Evolutionary conservation across 1,139 yeast species (phyloP).

Genomic region (Debaryomyces subglobosus): DNA sequence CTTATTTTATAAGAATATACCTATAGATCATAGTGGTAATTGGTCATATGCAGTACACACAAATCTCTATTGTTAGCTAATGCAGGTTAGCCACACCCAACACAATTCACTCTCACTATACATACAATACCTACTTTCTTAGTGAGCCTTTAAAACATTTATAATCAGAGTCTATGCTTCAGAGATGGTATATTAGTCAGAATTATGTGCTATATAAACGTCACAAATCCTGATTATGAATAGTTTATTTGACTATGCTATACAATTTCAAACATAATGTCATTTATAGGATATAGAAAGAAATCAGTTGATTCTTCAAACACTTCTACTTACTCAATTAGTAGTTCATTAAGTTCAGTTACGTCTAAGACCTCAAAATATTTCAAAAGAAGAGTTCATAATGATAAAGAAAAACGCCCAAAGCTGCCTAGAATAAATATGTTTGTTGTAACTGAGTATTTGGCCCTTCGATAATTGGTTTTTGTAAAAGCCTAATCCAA

Average conservation of each 20-base stretch:
- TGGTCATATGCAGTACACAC: not conserved
- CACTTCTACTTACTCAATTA: not conserved
- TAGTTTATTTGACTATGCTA: not conserved
- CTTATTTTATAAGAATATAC: no score
- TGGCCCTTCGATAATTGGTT: not conserved
- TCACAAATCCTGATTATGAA: not conserved
- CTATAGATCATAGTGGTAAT: no score
- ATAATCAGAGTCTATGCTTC: not conserved
- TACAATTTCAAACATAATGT: not conserved
- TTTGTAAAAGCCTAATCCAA: not conserved
- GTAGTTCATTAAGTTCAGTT: not conserved
- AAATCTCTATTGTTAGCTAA: not conserved
- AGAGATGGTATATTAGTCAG: not conserved
- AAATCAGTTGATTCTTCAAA: conserved; percentile 1
- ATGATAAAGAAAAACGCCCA: not conserved
- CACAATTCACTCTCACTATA: no score
- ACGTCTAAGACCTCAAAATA: not conserved
- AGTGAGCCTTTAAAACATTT: not conserved
- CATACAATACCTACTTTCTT: no score
- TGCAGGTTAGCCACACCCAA: not conserved
- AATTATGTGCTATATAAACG: not conserved
- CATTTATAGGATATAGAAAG: not conserved
- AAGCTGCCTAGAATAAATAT: not conserved
- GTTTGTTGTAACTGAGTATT: not conserved
- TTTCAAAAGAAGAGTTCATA: not conserved